A percentile compares a stretch with the other conserved stretches of the same genome.
These are phyloP conservation scores for Polytrichum formosum DNA, from an alignment of 225 moss, liverwort and hornwort genomes.

Conservation along the genomic window DNA sequence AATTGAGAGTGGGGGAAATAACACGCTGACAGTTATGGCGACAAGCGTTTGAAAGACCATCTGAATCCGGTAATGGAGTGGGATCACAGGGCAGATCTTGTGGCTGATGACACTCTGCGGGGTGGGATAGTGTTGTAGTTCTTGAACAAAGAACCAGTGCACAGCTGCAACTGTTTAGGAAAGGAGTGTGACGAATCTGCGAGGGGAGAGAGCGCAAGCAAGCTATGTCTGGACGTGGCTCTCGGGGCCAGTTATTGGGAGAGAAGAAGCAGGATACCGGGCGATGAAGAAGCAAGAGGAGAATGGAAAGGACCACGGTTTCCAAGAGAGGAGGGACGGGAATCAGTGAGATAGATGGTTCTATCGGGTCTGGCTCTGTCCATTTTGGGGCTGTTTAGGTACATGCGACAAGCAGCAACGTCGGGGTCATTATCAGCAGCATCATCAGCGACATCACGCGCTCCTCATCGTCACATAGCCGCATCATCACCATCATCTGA, in stretches of 20 bases:
- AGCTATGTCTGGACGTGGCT: slow-evolving; percentile 13
- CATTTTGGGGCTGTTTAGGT: slow-evolving; percentile 88
- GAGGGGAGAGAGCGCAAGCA: slow-evolving; percentile 33
- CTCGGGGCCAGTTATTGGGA: slow-evolving; percentile 13
- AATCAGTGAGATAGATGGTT: slow-evolving; percentile 81
- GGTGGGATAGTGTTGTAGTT: slow-evolving; percentile 21
- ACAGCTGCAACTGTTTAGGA: slow-evolving; percentile 21
- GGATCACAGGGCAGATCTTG: slow-evolving; percentile 36
- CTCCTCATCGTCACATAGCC: slow-evolving; percentile 17
- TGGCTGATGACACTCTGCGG: slow-evolving; percentile 15
- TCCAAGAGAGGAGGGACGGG: slow-evolving; percentile 46
- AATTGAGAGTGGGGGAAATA: slow-evolving; percentile 29
- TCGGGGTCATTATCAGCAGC: slow-evolving; percentile 25
- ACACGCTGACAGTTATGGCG: slow-evolving; percentile 38
- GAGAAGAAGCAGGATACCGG: slow-evolving; percentile 18
- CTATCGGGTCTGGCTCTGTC: slow-evolving; percentile 74
- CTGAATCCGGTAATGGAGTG: slow-evolving; percentile 28
- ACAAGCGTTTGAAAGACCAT: slow-evolving; percentile 1
- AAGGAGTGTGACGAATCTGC: slow-evolving; percentile 16
- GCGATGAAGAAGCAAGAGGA: slow-evolving; percentile 22
- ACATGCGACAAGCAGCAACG: slow-evolving; percentile 63
- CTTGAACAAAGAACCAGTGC: slow-evolving; percentile 20
- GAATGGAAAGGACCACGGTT: slow-evolving; percentile 56
- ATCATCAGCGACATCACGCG: slow-evolving; percentile 31
- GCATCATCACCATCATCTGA: slow-evolving; percentile 24